A percentile compares a stretch with the other conserved stretches of the same genome.
phyloP scores from a whole-genome alignment of 352 stramenopile species.

The Phytopythium litorale region DNA sequence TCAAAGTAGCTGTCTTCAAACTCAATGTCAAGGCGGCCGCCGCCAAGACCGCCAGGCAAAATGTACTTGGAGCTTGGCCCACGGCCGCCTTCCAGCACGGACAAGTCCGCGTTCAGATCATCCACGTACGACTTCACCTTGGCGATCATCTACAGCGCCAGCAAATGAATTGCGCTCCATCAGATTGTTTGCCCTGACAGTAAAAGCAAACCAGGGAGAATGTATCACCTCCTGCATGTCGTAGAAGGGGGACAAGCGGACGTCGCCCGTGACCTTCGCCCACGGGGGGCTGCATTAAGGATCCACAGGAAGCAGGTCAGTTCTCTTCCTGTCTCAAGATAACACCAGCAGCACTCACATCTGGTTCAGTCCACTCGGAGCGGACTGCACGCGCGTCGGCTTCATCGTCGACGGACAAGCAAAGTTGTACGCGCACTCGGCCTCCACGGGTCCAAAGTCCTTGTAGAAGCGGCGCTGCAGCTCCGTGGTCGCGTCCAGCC shows the following conservation, averaged over 20 bases:
- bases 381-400: slow-evolving; percentile 56
- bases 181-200: neutral
- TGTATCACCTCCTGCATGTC: slow-evolving; percentile 56
- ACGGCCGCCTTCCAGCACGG: slow-evolving; percentile 48
- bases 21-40: slow-evolving; percentile 74
- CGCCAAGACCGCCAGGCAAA: slow-evolving; percentile 56
- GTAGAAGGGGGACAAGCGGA: slow-evolving; percentile 87
- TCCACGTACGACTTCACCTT: slow-evolving; percentile 69
- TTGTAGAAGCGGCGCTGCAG: slow-evolving; percentile 82
- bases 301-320: neutral
- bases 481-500: slow-evolving; percentile 57
- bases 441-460: slow-evolving; percentile 69
- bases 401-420: slow-evolving; percentile 71
- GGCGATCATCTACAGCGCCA: slow-evolving; percentile 24
- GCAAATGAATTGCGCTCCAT: neutral
- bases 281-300: slow-evolving; percentile 48
- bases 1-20: slow-evolving; percentile 64
- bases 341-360: slow-evolving; percentile 23
- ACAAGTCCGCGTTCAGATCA: slow-evolving; percentile 77
- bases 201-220: neutral
- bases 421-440: slow-evolving; percentile 81
- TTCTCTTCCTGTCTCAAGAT: neutral
- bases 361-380: slow-evolving; percentile 49
- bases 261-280: slow-evolving; percentile 79
- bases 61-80: slow-evolving; percentile 85